Base-by-base conservation (phyloP, 495 filamentous ascomycete genomes). In the Talaromyces trachyspermus region DNA sequence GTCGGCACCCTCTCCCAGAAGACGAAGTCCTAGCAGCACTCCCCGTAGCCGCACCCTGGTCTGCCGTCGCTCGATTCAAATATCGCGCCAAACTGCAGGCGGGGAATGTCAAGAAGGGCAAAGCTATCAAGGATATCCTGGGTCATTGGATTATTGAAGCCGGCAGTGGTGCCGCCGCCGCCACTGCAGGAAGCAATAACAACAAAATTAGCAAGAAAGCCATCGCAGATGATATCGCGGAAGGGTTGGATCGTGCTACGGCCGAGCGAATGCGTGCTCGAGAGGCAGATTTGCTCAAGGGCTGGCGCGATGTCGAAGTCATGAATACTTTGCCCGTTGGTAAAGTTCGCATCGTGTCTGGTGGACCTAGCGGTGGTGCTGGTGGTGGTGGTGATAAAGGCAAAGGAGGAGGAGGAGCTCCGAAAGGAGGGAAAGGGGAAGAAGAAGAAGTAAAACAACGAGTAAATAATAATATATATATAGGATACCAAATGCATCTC, bases 51-150 rank as follows among this genome's bases (percentile, higher is more conserved):
- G 92, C 88, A 14, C 92, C 92, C 3, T 96, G 89, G 84, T 72
- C 74, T 14, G 86, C 92, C 1, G 71, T 98, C 51, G 64, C 65
- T 8, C 78, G 74, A 40, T 85, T 83, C 55, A 95, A 94, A 66
- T 96, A 95, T 68, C 86, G 88, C 58, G 85, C 78, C 15, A 98
- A 97, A 70, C 54, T 98, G 52, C 92, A 97, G 67, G 92, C 92
- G 0, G 92, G 92, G 2, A 55, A 79, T 2, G 75, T 81, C 54
- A 98, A 98, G 75, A 94, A 95, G 68, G 90, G 91, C 2, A 98
- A 95, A 62, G 92, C 91, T 12, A 80, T 95, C 19, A 86, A 86
- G 65, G 89, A 95, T 64, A 85, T 96, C 32, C 58, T 95, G 14
- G 76, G 77, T 29, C 75, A 75, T 39, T 96, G 92, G 89, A 62